Evolutionary conservation across 345 rosid species (phyloP), one percentile per base, ranked within the genome.

Genomic region (Pistacia atlantica): DNA sequence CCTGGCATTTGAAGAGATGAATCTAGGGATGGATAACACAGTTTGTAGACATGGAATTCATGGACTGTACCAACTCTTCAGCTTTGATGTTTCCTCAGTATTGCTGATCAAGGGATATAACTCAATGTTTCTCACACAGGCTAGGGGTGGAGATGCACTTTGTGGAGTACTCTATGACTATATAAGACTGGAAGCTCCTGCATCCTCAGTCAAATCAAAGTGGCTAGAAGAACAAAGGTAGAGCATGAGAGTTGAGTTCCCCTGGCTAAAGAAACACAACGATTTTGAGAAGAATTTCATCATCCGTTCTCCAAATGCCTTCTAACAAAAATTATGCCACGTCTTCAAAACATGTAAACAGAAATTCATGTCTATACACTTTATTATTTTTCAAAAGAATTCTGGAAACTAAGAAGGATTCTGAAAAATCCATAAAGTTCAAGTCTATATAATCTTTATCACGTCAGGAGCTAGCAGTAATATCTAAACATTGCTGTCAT

Each of bases 91-190:
- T 45, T 55, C 81, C 35, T 78, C 84, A 2, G 49, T 72, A 9
- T 28, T 83, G 58, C 55, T 85, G 71, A 51, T 56, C 17, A 57
- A 76, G 61, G 83, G 86, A 78, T 84, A 82, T 73, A 83, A 80
- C 57, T 74, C 84, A 67, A 62, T 83, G 65, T 77, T 73, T 64
- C 83, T 79, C 22, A 67, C 56, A 55, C 84, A 81, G 51, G 79
- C 83, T 42, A 78, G 79, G 63, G 69, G 79, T 61, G 77, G 84
- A 25, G 80, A 83, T 78, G 55, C 81, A 54, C 77, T 83, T 3
- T 76, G 86, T 16, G 81, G 88, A 76, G 65, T 85, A 54, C 67
- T 76, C 11, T 85, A 85, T 38, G 88, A 85, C 65, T 85, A 71
- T 45, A 13, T 76, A 20, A 65, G 88, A 73, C 84, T 83, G 25